These are phyloP conservation scores for Aspergillus udagawae DNA, from an alignment of 2,329 filamentous ascomycete genomes.

Conservation along the genomic window DNA sequence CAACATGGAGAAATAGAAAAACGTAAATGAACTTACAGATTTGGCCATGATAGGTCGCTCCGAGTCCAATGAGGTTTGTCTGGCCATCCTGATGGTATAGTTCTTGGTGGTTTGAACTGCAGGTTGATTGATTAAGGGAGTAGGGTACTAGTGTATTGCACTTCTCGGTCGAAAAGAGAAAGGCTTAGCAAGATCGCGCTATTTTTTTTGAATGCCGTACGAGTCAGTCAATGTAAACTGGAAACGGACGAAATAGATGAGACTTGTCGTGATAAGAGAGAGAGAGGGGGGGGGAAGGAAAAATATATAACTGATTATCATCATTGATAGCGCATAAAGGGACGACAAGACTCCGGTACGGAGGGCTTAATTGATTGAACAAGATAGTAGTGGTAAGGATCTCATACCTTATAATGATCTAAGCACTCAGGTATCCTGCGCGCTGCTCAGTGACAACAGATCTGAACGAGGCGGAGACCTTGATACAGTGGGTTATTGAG, in stretches of 20 bases:
- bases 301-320: neutral
- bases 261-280: neutral
- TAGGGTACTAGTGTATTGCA: neutral
- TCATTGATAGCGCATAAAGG: neutral
- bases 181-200: neutral
- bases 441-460: neutral
- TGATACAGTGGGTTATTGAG: no score
- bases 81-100: slow-evolving; percentile 25
- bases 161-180: neutral
- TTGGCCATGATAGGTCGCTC: slow-evolving; percentile 54
- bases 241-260: neutral
- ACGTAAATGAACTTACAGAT: slow-evolving; percentile 38
- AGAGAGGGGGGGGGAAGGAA: no score
- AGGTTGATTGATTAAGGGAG: neutral
- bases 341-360: neutral
- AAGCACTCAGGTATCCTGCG: neutral
- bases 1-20: neutral
- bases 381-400: neutral
- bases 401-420: neutral
- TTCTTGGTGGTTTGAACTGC: neutral
- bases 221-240: neutral
- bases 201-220: neutral
- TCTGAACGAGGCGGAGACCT: neutral
- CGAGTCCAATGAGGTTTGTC: slow-evolving; percentile 48
- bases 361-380: neutral